Percentiles rank a stretch among this genome's conserved stretches.
Conservation (phyloP, 768 basidiomycete genomes). For the Cyclocybe aegerita region DNA sequence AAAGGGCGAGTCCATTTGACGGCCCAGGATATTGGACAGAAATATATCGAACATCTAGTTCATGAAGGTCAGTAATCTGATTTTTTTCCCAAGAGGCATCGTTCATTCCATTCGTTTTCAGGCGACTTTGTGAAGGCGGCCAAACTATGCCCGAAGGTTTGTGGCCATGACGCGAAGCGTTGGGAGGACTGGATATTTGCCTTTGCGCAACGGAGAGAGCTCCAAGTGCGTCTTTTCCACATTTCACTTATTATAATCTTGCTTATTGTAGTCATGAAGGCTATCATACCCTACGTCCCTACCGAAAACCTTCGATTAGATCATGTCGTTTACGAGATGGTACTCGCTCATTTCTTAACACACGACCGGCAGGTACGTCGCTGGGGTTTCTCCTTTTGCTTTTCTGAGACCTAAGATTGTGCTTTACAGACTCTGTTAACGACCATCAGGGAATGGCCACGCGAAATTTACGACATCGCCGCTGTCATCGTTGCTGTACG, state of each 20-base stretch:
- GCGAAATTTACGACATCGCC: conserved; percentile 82
- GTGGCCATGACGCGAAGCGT: conserved; percentile 71
- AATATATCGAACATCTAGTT: conserved; percentile 85
- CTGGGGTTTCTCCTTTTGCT: background rate
- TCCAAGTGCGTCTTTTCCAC: conserved; percentile 55
- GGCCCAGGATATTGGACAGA: conserved; percentile 74
- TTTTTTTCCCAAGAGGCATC: background rate
- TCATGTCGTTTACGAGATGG: conserved; percentile 91
- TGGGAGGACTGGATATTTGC: conserved; percentile 97
- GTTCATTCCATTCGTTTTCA: conserved; percentile 12
- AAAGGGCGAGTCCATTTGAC: conserved; percentile 43
- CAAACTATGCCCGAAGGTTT: conserved; percentile 78
- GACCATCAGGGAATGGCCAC: conserved; percentile 88
- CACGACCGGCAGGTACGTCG: conserved; percentile 67
- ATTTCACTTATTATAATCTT: background rate
- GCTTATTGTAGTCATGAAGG: conserved; percentile 35
- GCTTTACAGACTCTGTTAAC: conserved; percentile 61
- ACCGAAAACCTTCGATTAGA: conserved; percentile 79
- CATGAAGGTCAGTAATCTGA: conserved; percentile 56
- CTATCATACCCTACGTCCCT: conserved; percentile 88
- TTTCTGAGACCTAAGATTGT: background rate
- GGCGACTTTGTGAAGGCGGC: conserved; percentile 78
- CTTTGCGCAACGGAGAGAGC: conserved; percentile 78
- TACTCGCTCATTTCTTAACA: conserved; percentile 81
- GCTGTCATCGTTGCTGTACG: conserved; percentile 90